Evolutionary conservation across 768 basidiomycete species (phyloP).

Genomic region (Cystobasidium onofrii): DNA sequence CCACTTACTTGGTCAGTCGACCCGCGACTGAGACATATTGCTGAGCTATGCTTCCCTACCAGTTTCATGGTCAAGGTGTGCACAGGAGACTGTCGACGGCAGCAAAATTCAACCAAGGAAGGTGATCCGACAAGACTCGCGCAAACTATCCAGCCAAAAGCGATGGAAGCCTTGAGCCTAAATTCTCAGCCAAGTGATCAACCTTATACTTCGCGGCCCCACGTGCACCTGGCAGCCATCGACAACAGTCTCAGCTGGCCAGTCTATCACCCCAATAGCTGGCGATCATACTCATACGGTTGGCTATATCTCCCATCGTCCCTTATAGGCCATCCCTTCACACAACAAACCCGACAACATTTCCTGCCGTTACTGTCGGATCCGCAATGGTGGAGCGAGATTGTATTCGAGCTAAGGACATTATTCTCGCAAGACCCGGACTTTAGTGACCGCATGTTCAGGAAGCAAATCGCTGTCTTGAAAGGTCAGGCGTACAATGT

Average conservation of each 20-base stretch:
- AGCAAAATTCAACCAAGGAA: not conserved
- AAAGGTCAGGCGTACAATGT: slow-evolving; percentile 91
- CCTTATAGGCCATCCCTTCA: slow-evolving; percentile 56
- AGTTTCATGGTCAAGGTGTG: slow-evolving; percentile 41
- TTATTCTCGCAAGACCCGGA: slow-evolving; percentile 73
- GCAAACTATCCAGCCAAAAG: slow-evolving; percentile 7
- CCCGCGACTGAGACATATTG: not conserved
- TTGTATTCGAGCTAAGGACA: slow-evolving; percentile 65
- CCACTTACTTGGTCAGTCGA: too few relatives aligned
- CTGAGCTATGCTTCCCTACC: slow-evolving; percentile 32
- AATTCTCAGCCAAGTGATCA: not conserved
- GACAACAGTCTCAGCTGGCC: slow-evolving; percentile 89
- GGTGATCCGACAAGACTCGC: not conserved
- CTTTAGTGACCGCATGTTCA: slow-evolving; percentile 37
- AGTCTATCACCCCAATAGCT: slow-evolving; percentile 79
- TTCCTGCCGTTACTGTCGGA: slow-evolving; percentile 75
- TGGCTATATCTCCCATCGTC: slow-evolving; percentile 40
- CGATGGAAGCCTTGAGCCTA: not conserved
- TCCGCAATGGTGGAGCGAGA: slow-evolving; percentile 83
- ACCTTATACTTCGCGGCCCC: not conserved
- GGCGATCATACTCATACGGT: slow-evolving; percentile 47
- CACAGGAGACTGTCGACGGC: slow-evolving; percentile 7
- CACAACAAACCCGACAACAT: slow-evolving; percentile 68
- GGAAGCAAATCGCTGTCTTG: slow-evolving; percentile 83
- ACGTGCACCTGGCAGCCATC: slow-evolving; percentile 58